Evolutionary conservation across 2,329 filamentous ascomycete genomes (phyloP).

Genomic region (Amphichorda felina): DNA sequence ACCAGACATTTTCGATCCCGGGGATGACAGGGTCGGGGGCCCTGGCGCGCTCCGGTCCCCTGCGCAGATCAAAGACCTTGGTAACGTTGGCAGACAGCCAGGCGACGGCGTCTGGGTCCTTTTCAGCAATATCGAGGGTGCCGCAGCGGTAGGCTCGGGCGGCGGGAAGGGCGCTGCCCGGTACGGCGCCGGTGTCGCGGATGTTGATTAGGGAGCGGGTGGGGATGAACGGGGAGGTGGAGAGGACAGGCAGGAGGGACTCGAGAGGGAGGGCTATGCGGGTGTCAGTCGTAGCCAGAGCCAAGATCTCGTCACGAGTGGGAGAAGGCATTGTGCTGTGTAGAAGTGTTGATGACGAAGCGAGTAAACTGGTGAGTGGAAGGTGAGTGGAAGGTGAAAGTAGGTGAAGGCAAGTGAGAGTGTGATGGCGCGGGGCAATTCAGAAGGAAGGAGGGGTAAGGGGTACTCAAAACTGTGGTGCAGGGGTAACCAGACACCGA

Average conservation of each 20-base stretch:
- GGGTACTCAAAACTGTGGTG: too few species aligned
- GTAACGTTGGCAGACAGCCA: conserved; percentile 24
- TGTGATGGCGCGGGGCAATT: too few species aligned
- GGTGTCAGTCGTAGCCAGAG: conserved; percentile 29
- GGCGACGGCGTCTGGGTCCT: conserved; percentile 17
- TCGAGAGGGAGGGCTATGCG: conserved; percentile 22
- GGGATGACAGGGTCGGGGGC: conserved; percentile 31
- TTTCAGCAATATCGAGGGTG: conserved; percentile 20
- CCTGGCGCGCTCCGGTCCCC: conserved; percentile 25
- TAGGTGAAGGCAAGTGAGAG: too few species aligned
- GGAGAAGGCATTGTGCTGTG: conserved; percentile 9
- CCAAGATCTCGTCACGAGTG: conserved; percentile 14
- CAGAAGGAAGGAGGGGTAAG: background rate
- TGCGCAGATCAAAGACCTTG: conserved; percentile 40
- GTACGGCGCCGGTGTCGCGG: conserved; percentile 35
- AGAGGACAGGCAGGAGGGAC: conserved; percentile 21
- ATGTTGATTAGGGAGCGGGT: conserved; percentile 37
- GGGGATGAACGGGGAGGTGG: conserved; percentile 31
- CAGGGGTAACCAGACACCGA: too few species aligned
- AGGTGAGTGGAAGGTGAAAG: too few species aligned
- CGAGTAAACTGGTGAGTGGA: too few species aligned
- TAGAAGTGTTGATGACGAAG: background rate
- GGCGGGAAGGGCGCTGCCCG: conserved; percentile 24
- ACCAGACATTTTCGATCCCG: conserved; percentile 34
- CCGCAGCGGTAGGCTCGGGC: conserved; percentile 35